These are phyloP conservation scores for Detonula confervacea DNA, from an alignment of 352 stramenopile genomes.

Conservation along the genomic window DNA sequence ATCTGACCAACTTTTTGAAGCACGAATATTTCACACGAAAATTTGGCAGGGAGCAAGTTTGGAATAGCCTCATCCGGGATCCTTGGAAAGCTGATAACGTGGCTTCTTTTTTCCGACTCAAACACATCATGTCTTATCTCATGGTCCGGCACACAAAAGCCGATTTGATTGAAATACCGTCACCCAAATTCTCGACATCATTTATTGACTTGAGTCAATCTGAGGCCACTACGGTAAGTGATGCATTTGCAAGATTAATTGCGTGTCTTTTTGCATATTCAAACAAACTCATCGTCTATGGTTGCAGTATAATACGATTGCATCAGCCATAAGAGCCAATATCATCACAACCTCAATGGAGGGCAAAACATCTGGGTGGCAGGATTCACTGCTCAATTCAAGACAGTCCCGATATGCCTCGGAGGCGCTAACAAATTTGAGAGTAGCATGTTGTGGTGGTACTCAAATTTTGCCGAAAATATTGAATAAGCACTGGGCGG, in stretches of 20 bases:
- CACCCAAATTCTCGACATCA: slow-evolving; percentile 54
- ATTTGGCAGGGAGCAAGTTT: slow-evolving; percentile 64
- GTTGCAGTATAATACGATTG: slow-evolving; percentile 83
- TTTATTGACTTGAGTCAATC: slow-evolving; percentile 63
- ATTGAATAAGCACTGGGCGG: slow-evolving; percentile 55
- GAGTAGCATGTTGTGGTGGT: slow-evolving; percentile 79
- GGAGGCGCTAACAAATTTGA: slow-evolving; percentile 79
- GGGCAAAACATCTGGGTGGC: slow-evolving; percentile 74
- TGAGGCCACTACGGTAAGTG: slow-evolving; percentile 56
- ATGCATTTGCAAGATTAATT: no score
- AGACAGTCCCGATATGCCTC: slow-evolving; percentile 71
- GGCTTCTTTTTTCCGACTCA: slow-evolving; percentile 64
- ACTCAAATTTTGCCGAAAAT: slow-evolving; percentile 64
- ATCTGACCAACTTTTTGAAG: slow-evolving; percentile 90
- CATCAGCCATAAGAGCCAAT: slow-evolving; percentile 73
- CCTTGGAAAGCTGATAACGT: slow-evolving; percentile 54
- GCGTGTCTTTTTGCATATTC: no score
- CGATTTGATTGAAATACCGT: slow-evolving; percentile 86
- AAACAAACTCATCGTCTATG: not conserved
- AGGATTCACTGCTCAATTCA: slow-evolving; percentile 84
- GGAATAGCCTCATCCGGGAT: slow-evolving; percentile 86
- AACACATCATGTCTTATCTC: slow-evolving; percentile 88
- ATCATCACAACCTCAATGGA: slow-evolving; percentile 81
- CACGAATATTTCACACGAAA: slow-evolving; percentile 82
- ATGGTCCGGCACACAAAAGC: slow-evolving; percentile 96